Conservation (phyloP, 192 early-diverging fungal genomes). For the Backusella macrospora region DNA sequence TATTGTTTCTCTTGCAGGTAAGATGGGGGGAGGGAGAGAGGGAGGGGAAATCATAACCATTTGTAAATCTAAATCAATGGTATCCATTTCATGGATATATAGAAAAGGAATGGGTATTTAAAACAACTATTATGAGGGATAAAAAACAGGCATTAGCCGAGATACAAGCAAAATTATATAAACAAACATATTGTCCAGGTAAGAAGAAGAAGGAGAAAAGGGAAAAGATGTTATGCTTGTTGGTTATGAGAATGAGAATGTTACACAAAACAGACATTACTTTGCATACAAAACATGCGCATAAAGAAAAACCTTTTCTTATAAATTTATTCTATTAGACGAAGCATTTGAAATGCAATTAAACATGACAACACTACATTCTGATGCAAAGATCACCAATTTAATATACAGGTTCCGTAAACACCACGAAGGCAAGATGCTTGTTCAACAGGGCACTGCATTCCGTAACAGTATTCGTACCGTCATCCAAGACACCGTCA, state of each 20-base stretch:
- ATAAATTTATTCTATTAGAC: neutral
- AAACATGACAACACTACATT: slow-evolving; percentile 27
- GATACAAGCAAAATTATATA: slow-evolving; percentile 40
- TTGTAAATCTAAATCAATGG: too few relatives aligned
- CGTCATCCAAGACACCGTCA: slow-evolving; percentile 24
- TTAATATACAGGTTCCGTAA: slow-evolving; percentile 45
- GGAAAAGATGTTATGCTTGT: neutral
- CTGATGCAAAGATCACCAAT: slow-evolving; percentile 30
- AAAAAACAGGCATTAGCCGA: slow-evolving; percentile 28
- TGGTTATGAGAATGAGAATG: neutral
- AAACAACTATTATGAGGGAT: slow-evolving; percentile 35
- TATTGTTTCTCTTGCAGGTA: slow-evolving; percentile 37
- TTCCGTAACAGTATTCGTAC: slow-evolving; percentile 39
- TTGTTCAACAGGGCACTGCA: slow-evolving; percentile 43
- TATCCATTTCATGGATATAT: too few relatives aligned
- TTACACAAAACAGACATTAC: too few relatives aligned
- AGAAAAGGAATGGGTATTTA: slow-evolving; percentile 38
- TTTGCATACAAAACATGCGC: neutral
- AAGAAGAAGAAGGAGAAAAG: neutral
- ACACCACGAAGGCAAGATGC: slow-evolving; percentile 49
- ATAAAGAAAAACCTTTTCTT: too few relatives aligned
- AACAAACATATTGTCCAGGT: slow-evolving; percentile 45
- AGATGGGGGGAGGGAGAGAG: too few relatives aligned
- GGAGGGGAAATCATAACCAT: too few relatives aligned
- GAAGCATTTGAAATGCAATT: slow-evolving; percentile 36